A percentile compares a stretch with the other conserved stretches of the same genome.
Evolutionary conservation across 148 eudicot species (phyloP).

Genomic region (Bassia scoparia): DNA sequence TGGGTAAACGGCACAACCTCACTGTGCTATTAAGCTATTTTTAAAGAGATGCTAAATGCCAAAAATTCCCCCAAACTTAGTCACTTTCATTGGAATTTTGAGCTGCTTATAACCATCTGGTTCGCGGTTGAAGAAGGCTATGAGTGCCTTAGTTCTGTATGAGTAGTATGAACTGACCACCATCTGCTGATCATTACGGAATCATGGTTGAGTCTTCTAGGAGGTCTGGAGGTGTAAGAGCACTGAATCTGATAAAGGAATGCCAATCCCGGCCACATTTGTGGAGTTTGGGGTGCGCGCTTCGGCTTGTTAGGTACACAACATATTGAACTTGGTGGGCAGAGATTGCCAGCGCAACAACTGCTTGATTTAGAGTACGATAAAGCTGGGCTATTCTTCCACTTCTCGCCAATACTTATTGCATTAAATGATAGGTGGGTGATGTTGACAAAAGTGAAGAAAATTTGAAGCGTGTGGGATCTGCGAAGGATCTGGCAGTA

Average conservation of each 20-base stretch:
- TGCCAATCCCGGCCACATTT: slow-evolving; percentile 75
- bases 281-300: slow-evolving; percentile 92
- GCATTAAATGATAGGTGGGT: slow-evolving; percentile 71
- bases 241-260: slow-evolving; percentile 62
- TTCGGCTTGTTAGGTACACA: slow-evolving; percentile 67
- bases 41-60: slow-evolving; percentile 53
- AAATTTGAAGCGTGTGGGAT: slow-evolving; percentile 33
- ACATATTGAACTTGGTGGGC: slow-evolving; percentile 64
- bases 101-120: slow-evolving; percentile 76
- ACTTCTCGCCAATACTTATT: slow-evolving; percentile 65
- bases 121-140: slow-evolving; percentile 80
- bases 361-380: slow-evolving; percentile 64
- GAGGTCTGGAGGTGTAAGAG: slow-evolving; percentile 67
- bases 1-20: slow-evolving; percentile 61
- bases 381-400: slow-evolving; percentile 55
- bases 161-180: slow-evolving; percentile 49
- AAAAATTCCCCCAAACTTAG: slow-evolving; percentile 52
- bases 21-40: slow-evolving; percentile 53
- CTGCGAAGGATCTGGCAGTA: slow-evolving; percentile 54
- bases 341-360: slow-evolving; percentile 66
- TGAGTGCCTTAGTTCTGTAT: slow-evolving; percentile 52
- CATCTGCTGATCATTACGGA: slow-evolving; percentile 66
- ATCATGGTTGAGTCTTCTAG: slow-evolving; percentile 80
- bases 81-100: slow-evolving; percentile 65
- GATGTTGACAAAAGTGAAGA: slow-evolving; percentile 59